These are phyloP conservation scores for Desmodesmus armatus DNA, from an alignment of 139 green algal species.

Conservation along the genomic window DNA sequence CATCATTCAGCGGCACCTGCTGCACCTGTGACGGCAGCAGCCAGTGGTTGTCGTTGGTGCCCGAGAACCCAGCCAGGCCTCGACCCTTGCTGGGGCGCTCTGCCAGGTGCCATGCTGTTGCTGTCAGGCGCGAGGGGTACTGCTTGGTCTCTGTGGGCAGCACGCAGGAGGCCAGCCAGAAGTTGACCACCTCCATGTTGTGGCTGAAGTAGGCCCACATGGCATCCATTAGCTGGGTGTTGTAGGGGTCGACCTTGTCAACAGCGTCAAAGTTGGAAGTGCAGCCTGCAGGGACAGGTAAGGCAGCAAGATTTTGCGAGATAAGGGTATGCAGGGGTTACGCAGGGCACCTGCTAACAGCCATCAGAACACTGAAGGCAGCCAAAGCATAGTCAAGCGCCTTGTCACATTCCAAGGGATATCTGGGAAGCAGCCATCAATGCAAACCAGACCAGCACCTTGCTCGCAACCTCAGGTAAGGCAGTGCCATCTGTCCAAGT, in stretches of 20 bases:
- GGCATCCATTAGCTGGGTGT: constrained; percentile 49
- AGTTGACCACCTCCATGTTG: constrained; percentile 65
- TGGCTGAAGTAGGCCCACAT: constrained; percentile 53
- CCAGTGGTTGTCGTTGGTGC: constrained; percentile 73
- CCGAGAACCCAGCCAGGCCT: constrained; percentile 57
- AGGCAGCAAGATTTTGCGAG: background rate
- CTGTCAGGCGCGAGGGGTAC: constrained; percentile 55
- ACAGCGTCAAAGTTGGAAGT: constrained; percentile 39
- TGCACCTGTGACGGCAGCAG: constrained; percentile 66
- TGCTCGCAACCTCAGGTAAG: background rate
- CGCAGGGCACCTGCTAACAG: background rate
- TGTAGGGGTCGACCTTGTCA: constrained; percentile 60
- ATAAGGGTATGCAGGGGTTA: background rate
- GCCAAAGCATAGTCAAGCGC: constrained; percentile 8
- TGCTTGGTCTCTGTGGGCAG: constrained; percentile 55
- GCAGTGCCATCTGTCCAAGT: background rate
- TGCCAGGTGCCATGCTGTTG: constrained; percentile 69
- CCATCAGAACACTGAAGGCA: background rate
- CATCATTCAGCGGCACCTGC: constrained; percentile 34
- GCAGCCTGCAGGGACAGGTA: background rate
- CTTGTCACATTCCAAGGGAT: constrained; percentile 31
- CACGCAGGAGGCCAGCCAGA: constrained; percentile 65
- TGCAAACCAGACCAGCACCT: background rate
- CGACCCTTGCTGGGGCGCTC: constrained; percentile 18
- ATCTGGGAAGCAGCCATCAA: background rate